Base-by-base conservation (phyloP, 192 early-diverging fungal species). In the Entomortierella beljakovae region DNA sequence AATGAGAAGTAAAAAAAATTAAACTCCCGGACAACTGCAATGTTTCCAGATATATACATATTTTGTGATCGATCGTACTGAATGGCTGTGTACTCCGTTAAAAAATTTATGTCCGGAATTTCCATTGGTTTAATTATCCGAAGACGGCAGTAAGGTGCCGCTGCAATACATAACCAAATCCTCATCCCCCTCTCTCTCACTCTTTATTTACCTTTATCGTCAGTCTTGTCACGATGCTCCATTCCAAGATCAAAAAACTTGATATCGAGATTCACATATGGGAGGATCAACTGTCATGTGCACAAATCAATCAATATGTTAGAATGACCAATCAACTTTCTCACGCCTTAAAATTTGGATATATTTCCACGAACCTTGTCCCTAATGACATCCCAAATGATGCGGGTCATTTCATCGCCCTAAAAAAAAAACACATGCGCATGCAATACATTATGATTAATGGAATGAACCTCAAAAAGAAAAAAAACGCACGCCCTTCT, bases 391-490 rank as follows among this genome's bases (percentile, higher is more conserved):
- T 92, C 87, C 94, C 94, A 97, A 83, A 99, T 94, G 85, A 99
- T 98, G 71, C 97, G 87, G 38, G 97, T 99, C 96, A 98, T 98
- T 87, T 99, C 97, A 83, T 99, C 97, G 65, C 97, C 97, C 75
- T 99, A 93, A 49, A 94, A 90, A 26, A 96, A n/a, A n/a, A n/a
- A n/a, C n/a, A n/a, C n/a, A n/a, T n/a, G n/a, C n/a, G n/a, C n/a
- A n/a, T n/a, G n/a, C n/a, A 3, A 20, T 46, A 46, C 43, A 93
- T 82, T 94, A 97, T 94, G 37, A 31, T 2, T 16, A 28, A 40
- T 29, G 49, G 1, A 5, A 82, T 51, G 46, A 13, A 34, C n/a
- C n/a, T 68, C 37, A 26, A 1, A 37, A 18, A 42, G 50, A 61
- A 2, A 6, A 18, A 10, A 6, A 3, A 23, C 53, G 8, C 50